These are phyloP conservation scores for Stylosanthes scabra DNA, from an alignment of 331 rosid species.

Conservation along the genomic window DNA sequence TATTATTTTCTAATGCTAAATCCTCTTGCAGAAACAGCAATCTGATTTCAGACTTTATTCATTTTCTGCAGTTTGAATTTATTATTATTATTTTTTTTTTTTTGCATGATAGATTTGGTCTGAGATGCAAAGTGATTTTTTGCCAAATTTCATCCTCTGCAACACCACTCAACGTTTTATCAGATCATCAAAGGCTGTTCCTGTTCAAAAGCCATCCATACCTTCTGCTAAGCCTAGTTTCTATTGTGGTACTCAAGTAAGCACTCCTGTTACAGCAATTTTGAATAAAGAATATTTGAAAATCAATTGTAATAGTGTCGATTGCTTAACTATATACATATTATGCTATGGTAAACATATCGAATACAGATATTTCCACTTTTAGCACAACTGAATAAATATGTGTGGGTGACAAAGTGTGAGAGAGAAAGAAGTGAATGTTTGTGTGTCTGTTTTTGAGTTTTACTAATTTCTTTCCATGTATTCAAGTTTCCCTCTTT, in stretches of 20 bases:
- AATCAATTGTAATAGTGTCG: constrained; percentile 36
- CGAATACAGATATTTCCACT: constrained; percentile 6
- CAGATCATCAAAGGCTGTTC: constrained; percentile 79
- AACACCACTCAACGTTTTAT: constrained; percentile 96
- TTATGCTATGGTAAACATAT: constrained; percentile 20
- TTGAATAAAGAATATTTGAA: constrained; percentile 17
- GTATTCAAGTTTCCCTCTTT: constrained; percentile 1
- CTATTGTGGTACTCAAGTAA: constrained; percentile 92
- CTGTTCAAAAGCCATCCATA: constrained; percentile 97
- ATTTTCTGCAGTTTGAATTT: constrained; percentile 31
- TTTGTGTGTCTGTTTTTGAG: constrained; percentile 1
- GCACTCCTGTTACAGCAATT: constrained; percentile 32
- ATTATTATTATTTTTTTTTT: background rate
- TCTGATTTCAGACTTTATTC: constrained; percentile 31
- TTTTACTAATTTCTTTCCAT: constrained; percentile 8
- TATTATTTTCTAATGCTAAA: constrained; percentile 24
- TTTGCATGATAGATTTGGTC: constrained; percentile 83
- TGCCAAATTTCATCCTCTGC: constrained; percentile 93
- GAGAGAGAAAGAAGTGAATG: constrained; percentile 13
- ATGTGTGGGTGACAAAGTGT: background rate
- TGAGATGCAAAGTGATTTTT: constrained; percentile 96
- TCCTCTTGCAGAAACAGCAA: constrained; percentile 21
- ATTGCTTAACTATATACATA: background rate
- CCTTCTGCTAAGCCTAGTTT: constrained; percentile 94
- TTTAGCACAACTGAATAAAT: constrained; percentile 15